phyloP scores from a whole-genome alignment of 176 grass and related monocot genomes.

The Bonia amplexicaulis region DNA sequence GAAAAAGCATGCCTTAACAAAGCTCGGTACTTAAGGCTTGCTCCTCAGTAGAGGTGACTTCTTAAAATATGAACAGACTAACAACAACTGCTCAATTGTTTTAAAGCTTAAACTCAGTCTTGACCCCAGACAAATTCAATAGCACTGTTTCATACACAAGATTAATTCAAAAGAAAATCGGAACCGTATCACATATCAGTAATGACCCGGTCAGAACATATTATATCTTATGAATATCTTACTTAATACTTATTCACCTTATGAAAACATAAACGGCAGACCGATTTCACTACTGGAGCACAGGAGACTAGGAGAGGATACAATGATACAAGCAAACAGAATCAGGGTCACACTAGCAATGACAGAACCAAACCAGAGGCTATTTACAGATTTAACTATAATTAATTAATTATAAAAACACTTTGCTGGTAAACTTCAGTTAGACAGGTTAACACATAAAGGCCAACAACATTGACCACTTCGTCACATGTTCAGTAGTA shows the following conservation, averaged over 20 bases:
- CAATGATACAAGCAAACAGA: background rate
- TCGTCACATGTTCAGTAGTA: background rate
- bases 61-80: background rate
- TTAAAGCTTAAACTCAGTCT: background rate
- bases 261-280: background rate
- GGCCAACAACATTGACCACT: background rate
- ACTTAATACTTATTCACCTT: background rate
- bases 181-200: background rate
- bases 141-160: background rate
- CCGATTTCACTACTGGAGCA: background rate
- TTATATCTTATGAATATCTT: background rate
- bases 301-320: background rate
- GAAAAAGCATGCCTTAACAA: background rate
- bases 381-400: background rate
- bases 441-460: background rate
- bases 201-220: background rate
- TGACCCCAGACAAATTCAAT: background rate
- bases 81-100: background rate
- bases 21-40: background rate
- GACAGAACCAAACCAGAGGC: background rate
- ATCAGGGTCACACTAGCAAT: background rate
- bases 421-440: background rate
- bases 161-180: background rate
- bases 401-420: background rate
- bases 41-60: background rate